Evolutionary conservation across 2,329 filamentous ascomycete species (phyloP), one percentile per base, ranked within the genome.

Genomic region (Scolecobasidium constrictum): DNA sequence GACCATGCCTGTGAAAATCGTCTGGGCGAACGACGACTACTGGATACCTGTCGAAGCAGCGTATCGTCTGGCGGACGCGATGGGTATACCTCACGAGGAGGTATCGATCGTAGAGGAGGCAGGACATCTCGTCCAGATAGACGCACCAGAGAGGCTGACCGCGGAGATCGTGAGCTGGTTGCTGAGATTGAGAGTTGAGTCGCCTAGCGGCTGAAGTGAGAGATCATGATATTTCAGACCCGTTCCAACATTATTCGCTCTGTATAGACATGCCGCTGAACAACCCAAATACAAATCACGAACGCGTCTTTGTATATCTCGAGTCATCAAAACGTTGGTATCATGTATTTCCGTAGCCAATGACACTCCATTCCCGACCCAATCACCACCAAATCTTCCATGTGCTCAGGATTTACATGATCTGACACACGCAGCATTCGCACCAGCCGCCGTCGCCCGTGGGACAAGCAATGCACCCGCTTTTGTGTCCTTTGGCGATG

Each of bases 361-460:
- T n/a, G n/a, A n/a, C n/a, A n/a, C n/a, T n/a, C n/a, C n/a, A n/a
- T n/a, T n/a, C n/a, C n/a, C n/a, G n/a, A n/a, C n/a, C n/a, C n/a
- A n/a, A n/a, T n/a, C n/a, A n/a, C n/a, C n/a, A n/a, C n/a, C n/a
- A n/a, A n/a, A n/a, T n/a, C n/a, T n/a, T n/a, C n/a, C n/a, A n/a
- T n/a, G n/a, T n/a, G n/a, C n/a, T n/a, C n/a, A n/a, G n/a, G n/a
- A n/a, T n/a, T n/a, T n/a, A n/a, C n/a, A n/a, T n/a, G n/a, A n/a
- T n/a, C n/a, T n/a, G n/a, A 22, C 42, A 44, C 17, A 31, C n/a
- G 23, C 42, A 44, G 35, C 42, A 44, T 18, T 44, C 42, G 23
- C 42, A 44, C 35, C 36, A 44, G 15, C 42, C 42, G 18, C 42
- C 42, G 23, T 44, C 42, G 20, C 42, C 42, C 18, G 35, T 39